A percentile compares a stretch with the other conserved stretches of the same genome.
Evolutionary conservation across 495 filamentous ascomycete genomes (phyloP).

Genomic region (Aspergillus haitiensis): DNA sequence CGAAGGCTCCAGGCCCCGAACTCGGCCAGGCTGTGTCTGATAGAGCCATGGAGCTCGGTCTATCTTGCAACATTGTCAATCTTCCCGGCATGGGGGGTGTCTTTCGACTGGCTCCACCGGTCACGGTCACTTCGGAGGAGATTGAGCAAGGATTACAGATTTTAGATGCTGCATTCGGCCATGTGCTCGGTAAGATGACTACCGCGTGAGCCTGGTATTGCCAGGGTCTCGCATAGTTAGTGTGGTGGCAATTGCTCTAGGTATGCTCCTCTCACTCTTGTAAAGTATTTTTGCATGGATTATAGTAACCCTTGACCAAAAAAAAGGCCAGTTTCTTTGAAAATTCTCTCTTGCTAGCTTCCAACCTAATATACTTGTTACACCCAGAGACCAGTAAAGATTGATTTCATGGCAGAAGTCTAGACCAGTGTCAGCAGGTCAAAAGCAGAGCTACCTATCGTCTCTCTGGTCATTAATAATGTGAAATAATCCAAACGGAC

Average conservation of each 20-base stretch:
- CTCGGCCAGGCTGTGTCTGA: slow-evolving; percentile 48
- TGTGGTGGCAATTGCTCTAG: too few species aligned
- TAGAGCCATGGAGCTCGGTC: slow-evolving; percentile 46
- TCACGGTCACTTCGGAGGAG: slow-evolving; percentile 53
- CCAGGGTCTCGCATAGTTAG: neutral
- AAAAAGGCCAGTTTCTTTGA: too few species aligned
- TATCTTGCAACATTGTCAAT: slow-evolving; percentile 55
- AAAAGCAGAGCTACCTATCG: too few species aligned
- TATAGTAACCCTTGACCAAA: too few species aligned
- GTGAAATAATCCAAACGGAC: too few species aligned
- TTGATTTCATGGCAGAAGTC: too few species aligned
- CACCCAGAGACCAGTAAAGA: too few species aligned
- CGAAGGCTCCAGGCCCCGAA: slow-evolving; percentile 43
- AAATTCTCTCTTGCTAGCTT: too few species aligned
- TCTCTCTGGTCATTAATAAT: too few species aligned
- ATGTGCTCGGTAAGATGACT: slow-evolving; percentile 18
- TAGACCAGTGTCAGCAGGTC: too few species aligned
- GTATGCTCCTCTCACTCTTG: neutral
- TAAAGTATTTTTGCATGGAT: neutral
- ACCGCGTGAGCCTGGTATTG: neutral
- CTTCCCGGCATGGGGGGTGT: slow-evolving; percentile 53
- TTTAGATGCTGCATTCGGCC: slow-evolving; percentile 47
- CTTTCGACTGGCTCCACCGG: slow-evolving; percentile 58
- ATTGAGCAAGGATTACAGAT: slow-evolving; percentile 48
- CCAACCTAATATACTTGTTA: too few species aligned